Percentiles rank a stretch among this genome's conserved stretches.
These are phyloP conservation scores for Aspergillus novoparasiticus DNA, from an alignment of 2,329 filamentous ascomycete species.

Conservation along the genomic window DNA sequence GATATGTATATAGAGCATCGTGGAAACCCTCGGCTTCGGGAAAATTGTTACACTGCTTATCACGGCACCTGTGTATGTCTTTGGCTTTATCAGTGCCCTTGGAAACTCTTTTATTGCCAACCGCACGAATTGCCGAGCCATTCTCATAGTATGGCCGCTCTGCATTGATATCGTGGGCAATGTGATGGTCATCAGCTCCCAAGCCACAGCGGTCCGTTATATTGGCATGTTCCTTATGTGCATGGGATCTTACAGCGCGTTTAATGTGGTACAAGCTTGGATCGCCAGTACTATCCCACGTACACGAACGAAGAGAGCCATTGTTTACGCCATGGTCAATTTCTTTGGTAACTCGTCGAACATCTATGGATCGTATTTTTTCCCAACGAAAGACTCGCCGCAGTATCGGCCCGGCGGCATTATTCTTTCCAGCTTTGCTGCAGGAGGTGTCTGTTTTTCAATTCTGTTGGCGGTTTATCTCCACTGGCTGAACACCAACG, in stretches of 20 bases:
- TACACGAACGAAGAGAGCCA: slow-evolving; percentile 23
- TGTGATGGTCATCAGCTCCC: slow-evolving; percentile 19
- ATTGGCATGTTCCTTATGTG: slow-evolving; percentile 26
- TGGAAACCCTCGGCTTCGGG: slow-evolving; percentile 22
- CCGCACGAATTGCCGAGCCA: slow-evolving; percentile 16
- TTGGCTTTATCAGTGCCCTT: slow-evolving; percentile 37
- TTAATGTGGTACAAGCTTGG: slow-evolving; percentile 25
- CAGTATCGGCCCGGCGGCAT: slow-evolving; percentile 23
- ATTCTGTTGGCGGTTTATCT: slow-evolving; percentile 11
- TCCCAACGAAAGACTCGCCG: slow-evolving; percentile 17
- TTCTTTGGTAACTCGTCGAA: slow-evolving; percentile 23
- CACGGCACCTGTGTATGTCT: slow-evolving; percentile 24
- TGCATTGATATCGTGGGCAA: slow-evolving; percentile 24
- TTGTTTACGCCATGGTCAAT: slow-evolving; percentile 25
- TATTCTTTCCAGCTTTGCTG: slow-evolving; percentile 20
- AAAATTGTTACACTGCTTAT: slow-evolving; percentile 22
- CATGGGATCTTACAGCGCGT: slow-evolving; percentile 22
- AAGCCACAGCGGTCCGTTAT: slow-evolving; percentile 18
- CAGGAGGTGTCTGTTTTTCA: slow-evolving; percentile 15
- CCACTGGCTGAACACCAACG: slow-evolving; percentile 8
- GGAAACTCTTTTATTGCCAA: slow-evolving; percentile 32
- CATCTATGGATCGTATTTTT: slow-evolving; percentile 26
- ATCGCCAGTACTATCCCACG: slow-evolving; percentile 27
- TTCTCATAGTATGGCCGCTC: slow-evolving; percentile 22
- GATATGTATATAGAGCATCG: slow-evolving; percentile 16